phyloP scores from a whole-genome alignment of 2,329 filamentous ascomycete species.

The Magnaporthales sp. region DNA sequence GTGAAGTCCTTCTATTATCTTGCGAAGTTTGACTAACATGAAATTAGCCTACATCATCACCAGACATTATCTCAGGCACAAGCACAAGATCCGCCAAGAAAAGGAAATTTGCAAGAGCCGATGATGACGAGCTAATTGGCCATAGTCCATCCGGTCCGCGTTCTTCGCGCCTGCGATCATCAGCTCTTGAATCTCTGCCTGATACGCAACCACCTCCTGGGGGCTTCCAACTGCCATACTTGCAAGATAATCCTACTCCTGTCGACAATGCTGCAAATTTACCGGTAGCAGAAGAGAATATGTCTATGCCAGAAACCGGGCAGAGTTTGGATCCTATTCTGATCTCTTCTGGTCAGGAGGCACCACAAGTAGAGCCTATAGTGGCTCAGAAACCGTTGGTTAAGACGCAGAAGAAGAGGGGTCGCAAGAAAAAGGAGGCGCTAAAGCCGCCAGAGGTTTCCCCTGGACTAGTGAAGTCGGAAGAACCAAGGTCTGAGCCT shows the following conservation, averaged over 20 bases:
- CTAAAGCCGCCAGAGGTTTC: neutral
- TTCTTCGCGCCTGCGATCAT: conserved; percentile 9
- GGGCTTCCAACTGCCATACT: neutral
- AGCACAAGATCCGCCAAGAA: neutral
- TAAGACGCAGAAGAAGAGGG: conserved; percentile 17
- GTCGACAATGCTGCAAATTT: neutral
- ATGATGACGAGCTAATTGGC: neutral
- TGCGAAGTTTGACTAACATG: neutral
- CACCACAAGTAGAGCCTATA: neutral
- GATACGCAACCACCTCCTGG: conserved; percentile 1
- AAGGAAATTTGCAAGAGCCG: neutral
- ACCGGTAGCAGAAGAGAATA: neutral
- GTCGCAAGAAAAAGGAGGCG: conserved; percentile 18
- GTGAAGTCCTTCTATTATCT: neutral
- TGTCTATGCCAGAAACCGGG: neutral
- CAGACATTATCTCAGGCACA: conserved; percentile 14
- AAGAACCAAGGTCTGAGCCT: neutral
- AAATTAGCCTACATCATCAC: conserved; percentile 14
- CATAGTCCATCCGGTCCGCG: conserved; percentile 7
- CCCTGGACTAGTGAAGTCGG: neutral
- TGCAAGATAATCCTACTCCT: neutral
- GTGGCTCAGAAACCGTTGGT: conserved; percentile 5
- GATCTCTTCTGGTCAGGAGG: conserved; percentile 6
- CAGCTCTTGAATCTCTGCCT: conserved; percentile 1
- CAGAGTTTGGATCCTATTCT: neutral